Conservation (phyloP, 2,329 filamentous ascomycete species). For the Aspergillus versicolor region DNA sequence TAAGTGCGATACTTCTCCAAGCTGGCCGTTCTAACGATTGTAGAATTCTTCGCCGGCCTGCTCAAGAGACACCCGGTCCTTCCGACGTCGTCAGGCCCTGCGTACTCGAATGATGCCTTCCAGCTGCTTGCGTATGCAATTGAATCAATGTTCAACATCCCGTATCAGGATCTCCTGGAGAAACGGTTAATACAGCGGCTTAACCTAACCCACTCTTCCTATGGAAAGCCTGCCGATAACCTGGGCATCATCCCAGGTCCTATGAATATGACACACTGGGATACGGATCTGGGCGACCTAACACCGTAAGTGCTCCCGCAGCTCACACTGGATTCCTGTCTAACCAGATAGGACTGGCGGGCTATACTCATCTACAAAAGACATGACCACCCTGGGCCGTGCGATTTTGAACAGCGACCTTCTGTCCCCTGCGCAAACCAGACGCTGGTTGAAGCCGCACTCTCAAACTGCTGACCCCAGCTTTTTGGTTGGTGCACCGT, state of each 20-base stretch:
- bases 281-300: slow-evolving; percentile 40
- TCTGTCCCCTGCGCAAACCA: slow-evolving; percentile 35
- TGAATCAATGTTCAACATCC: slow-evolving; percentile 40
- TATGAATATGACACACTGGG: slow-evolving; percentile 29
- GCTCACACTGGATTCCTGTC: neutral
- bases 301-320: slow-evolving; percentile 35
- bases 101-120: slow-evolving; percentile 40
- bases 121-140: slow-evolving; percentile 38
- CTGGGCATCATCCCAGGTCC: slow-evolving; percentile 39
- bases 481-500: slow-evolving; percentile 45
- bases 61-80: slow-evolving; percentile 32
- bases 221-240: slow-evolving; percentile 19
- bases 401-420: slow-evolving; percentile 43
- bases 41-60: slow-evolving; percentile 38
- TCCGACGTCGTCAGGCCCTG: slow-evolving; percentile 30
- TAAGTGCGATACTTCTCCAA: neutral
- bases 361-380: slow-evolving; percentile 45
- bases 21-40: neutral
- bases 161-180: slow-evolving; percentile 35
- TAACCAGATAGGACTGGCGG: slow-evolving; percentile 36
- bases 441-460: slow-evolving; percentile 48
- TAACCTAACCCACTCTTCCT: slow-evolving; percentile 35
- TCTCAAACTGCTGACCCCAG: slow-evolving; percentile 39
- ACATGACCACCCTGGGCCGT: slow-evolving; percentile 46
- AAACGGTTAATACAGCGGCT: slow-evolving; percentile 40